Percentiles rank a stretch among this genome's conserved stretches.
phyloP scores from a whole-genome alignment of 768 basidiomycete genomes.

The Boletus bicolor region DNA sequence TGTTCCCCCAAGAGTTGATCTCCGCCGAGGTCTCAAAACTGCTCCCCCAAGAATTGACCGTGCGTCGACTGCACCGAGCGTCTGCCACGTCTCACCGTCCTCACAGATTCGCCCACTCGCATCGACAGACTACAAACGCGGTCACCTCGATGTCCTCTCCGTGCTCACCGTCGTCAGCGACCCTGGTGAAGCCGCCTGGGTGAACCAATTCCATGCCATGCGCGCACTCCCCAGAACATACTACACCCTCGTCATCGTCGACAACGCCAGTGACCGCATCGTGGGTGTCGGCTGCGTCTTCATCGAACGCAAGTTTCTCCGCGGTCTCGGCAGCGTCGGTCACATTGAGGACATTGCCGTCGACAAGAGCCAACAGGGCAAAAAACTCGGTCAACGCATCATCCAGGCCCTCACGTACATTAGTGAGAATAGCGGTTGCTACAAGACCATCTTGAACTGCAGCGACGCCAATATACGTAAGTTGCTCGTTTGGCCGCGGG shows the following conservation, averaged over 20 bases:
- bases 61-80: neutral
- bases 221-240: constrained; percentile 62
- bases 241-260: constrained; percentile 81
- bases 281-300: constrained; percentile 83
- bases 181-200: constrained; percentile 65
- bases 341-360: constrained; percentile 99
- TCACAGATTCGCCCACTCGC: constrained; percentile 85
- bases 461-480: constrained; percentile 86
- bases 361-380: constrained; percentile 82
- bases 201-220: constrained; percentile 61
- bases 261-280: constrained; percentile 69
- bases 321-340: constrained; percentile 80
- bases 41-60: constrained; percentile 49
- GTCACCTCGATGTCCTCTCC: constrained; percentile 78
- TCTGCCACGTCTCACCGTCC: neutral
- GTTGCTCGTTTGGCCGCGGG: constrained; percentile 31
- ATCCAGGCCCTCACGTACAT: constrained; percentile 84
- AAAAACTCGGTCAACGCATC: constrained; percentile 83
- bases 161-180: constrained; percentile 70
- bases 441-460: constrained; percentile 98
- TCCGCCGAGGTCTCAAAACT: constrained; percentile 56
- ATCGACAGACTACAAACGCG: constrained; percentile 75
- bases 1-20: constrained; percentile 73
- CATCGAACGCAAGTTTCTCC: constrained; percentile 92
- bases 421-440: constrained; percentile 76